Evolutionary conservation across 495 filamentous ascomycete species (phyloP), one percentile per base, ranked within the genome.

Genomic region (Cenococcum geophilum): DNA sequence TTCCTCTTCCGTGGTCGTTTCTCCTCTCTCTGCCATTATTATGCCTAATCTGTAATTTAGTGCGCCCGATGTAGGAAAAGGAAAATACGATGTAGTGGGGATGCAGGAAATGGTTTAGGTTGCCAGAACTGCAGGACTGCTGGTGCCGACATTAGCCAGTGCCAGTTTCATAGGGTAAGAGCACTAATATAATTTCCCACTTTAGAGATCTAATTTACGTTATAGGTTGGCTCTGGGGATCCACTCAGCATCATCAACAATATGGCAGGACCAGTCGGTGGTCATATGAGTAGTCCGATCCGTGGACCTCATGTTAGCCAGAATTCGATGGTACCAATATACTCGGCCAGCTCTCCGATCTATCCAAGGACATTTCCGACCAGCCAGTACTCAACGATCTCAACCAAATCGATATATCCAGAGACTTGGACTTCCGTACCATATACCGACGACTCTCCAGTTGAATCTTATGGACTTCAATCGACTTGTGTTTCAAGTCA

Each of bases 81-180:
- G 55, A 98, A 98, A 78, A 98, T 98, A 68, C 88, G 90, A 71
- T 98, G 93, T 76, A 96, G 89, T 62, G 93, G 92, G 35, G 92
- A 97, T 71, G 78, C 79, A 5, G 86, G 85, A 25, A 80, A 89
- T 70, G 88, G 86, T 10, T 76, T 77, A 22, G 89, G 88, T 32
- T 98, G 93, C 70, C 74, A 80, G 16, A 95, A 91, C 73, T 98
- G 93, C 77, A 87, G 85, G 63, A 80, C 75, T 62, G 84, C 91
- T 56, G 86, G 86, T 34, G 78, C 79, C 36, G 80, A 86, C 18
- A 49, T 70, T 35, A 56, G 32, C 1, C 76, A 77, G 23, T 96
- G 91, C 73, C 83, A 85, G 48, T 96, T 95, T 68, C 74, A 91
- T 53, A 82, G 91, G 75, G 91, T 95, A 82, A 76, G 76, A 68